Evolutionary conservation across 176 grass and related monocot genomes (phyloP), one percentile per base, ranked within the genome.

Genomic region (Cenchrus fungigraminus): DNA sequence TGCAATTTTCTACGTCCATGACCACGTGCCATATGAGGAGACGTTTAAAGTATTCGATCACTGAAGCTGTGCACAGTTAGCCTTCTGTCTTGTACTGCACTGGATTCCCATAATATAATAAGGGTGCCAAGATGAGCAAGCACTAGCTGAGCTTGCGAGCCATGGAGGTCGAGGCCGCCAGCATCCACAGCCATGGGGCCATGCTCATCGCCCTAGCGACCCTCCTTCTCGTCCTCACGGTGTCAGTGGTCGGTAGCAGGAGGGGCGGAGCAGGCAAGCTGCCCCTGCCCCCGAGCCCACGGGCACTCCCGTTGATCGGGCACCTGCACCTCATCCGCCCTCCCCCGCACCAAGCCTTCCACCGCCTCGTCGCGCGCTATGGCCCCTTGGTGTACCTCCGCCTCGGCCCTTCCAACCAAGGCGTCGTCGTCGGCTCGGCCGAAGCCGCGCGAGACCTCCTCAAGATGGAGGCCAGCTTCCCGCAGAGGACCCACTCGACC

Each of bases 301-400:
- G 14, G 0, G 16, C 44, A 5, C 87, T 92, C 0, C 92, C 92
- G 0, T 0, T 94, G 1, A 50, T 94, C 11, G 87, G 92, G 1
- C 89, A 94, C 87, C 81, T 94, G 8, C 89, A 94, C 71, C 84
- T 89, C 6, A 37, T 94, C 51, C 46, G 65, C 0, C 25, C 84
- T 4, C 89, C 86, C 0, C 55, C 79, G 25, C 89, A 94, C 84
- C 87, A 81, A 22, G 52, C 92, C 20, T 59, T 94, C 22, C 53
- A 94, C 61, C 71, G 71, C 74, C 60, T 94, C 55, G 60, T 90
- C 2, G 44, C 49, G 0, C 80, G n/a, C 1, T 56, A 87, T 25
- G 92, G 92, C 1, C 83, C 79, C 34, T 52, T 91, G n/a, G 45
- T 94, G 10, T 61, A 87, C 87, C 81, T 94, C 60, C 87, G 89